These are phyloP conservation scores for Botrytis porri DNA, from an alignment of 2,329 filamentous ascomycete species.

Conservation along the genomic window DNA sequence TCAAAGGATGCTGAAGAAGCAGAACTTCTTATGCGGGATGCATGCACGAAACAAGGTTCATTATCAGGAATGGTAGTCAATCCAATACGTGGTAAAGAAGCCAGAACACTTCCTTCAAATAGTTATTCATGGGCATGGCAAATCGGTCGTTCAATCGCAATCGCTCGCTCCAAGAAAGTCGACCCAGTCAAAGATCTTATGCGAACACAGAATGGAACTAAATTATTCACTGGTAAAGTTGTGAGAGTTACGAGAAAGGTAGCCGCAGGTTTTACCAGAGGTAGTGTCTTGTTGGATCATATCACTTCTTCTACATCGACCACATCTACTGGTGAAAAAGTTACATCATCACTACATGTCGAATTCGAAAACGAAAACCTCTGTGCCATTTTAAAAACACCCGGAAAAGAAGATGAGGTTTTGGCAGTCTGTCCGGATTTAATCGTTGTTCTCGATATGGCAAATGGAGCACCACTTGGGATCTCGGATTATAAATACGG, in stretches of 20 bases:
- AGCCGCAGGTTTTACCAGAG: constrained; percentile 34
- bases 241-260: constrained; percentile 33
- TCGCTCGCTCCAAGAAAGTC: constrained; percentile 34
- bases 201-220: constrained; percentile 31
- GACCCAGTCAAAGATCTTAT: constrained; percentile 33
- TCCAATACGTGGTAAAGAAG: constrained; percentile 33
- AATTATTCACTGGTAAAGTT: constrained; percentile 36
- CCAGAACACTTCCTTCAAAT: constrained; percentile 34
- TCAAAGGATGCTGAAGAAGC: constrained; percentile 30
- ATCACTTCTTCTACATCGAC: constrained; percentile 17
- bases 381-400: constrained; percentile 26
- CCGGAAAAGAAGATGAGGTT: constrained; percentile 26
- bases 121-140: constrained; percentile 41
- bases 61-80: constrained; percentile 34
- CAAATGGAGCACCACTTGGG: constrained; percentile 49
- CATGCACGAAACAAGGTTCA: constrained; percentile 32
- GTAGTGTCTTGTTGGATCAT: constrained; percentile 30
- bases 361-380: constrained; percentile 38
- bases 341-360: constrained; percentile 23
- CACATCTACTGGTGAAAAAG: background rate
- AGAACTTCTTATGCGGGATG: constrained; percentile 35
- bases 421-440: constrained; percentile 36
- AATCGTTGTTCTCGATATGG: constrained; percentile 42
- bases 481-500: constrained; percentile 52
- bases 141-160: constrained; percentile 58